phyloP scores from a whole-genome alignment of 75 land plant genomes.

The Isoetes taiwanensis region DNA sequence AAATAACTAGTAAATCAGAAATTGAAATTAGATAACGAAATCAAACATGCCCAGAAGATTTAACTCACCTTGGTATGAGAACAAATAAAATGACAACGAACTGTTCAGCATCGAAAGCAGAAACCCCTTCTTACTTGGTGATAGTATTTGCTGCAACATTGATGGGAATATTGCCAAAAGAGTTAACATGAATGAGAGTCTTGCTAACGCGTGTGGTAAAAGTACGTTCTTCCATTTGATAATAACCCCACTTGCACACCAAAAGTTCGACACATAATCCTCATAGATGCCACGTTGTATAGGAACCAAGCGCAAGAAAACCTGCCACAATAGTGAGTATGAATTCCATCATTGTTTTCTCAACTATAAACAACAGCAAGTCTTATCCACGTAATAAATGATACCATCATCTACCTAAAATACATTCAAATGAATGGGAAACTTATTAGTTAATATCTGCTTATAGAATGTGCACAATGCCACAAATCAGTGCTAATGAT shows the following conservation, averaged over 20 bases:
- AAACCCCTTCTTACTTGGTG: conserved; percentile 63
- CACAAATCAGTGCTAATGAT: background rate
- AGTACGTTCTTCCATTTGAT: conserved; percentile 84
- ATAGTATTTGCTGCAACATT: conserved; percentile 57
- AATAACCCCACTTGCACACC: conserved; percentile 72
- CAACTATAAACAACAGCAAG: too few species aligned
- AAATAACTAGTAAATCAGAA: background rate
- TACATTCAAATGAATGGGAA: too few species aligned
- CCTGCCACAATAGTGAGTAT: conserved; percentile 28
- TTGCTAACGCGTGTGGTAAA: conserved; percentile 27
- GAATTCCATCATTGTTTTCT: background rate
- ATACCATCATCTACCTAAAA: too few species aligned
- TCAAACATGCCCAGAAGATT: background rate
- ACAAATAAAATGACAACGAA: conserved; percentile 76
- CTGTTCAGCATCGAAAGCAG: conserved; percentile 54
- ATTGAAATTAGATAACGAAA: background rate
- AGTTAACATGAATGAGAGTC: conserved; percentile 47
- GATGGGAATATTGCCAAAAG: conserved; percentile 52
- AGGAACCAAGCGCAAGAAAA: conserved; percentile 76
- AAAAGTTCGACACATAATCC: conserved; percentile 91
- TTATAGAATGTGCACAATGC: too few species aligned
- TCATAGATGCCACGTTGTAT: conserved; percentile 86
- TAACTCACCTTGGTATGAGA: conserved; percentile 83
- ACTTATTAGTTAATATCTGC: too few species aligned
- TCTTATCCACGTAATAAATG: too few species aligned